A percentile compares a stretch with the other conserved stretches of the same genome.
Conservation (phyloP, 2,329 filamentous ascomycete genomes). For the Didymosphaeria variabile region DNA sequence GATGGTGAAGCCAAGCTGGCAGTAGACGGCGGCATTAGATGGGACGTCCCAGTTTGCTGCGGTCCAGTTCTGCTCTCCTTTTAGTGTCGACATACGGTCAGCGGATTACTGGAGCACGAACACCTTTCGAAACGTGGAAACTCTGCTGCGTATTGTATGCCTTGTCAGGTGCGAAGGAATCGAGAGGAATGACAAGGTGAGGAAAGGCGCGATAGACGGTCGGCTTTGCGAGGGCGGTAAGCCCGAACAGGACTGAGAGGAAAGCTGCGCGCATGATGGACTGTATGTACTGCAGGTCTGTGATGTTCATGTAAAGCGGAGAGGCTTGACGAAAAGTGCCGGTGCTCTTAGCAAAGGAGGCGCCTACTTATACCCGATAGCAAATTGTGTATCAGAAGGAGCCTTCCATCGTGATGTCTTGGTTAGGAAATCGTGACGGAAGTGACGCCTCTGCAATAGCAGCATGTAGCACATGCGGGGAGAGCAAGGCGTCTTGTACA, state of each 20-base stretch:
- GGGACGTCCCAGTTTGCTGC: conserved; percentile 46
- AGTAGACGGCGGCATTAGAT: conserved; percentile 31
- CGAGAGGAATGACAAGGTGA: conserved; percentile 46
- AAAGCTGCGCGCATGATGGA: conserved; percentile 35
- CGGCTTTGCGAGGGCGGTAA: conserved; percentile 19
- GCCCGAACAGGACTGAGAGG: conserved; percentile 28
- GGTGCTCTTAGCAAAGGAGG: background rate
- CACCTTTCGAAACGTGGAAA: conserved; percentile 32
- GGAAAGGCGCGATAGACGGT: conserved; percentile 37
- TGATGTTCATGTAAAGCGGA: background rate
- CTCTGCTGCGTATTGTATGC: conserved; percentile 34
- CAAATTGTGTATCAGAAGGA: background rate
- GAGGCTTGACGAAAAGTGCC: background rate
- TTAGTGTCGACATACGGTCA: conserved; percentile 15
- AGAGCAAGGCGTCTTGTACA: conserved; percentile 4
- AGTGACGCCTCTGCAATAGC: conserved; percentile 21
- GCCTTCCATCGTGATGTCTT: background rate
- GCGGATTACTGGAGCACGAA: conserved; percentile 10
- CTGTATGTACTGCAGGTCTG: conserved; percentile 13
- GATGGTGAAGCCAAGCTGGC: conserved; percentile 38
- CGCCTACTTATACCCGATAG: conserved; percentile 5
- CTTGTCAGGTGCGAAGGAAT: conserved; percentile 27
- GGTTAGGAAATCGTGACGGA: conserved; percentile 9
- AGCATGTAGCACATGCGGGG: conserved; percentile 20
- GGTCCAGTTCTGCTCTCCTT: conserved; percentile 29